These are phyloP conservation scores for Ailanthus altissimus DNA, from an alignment of 345 rosid species.

Conservation along the genomic window DNA sequence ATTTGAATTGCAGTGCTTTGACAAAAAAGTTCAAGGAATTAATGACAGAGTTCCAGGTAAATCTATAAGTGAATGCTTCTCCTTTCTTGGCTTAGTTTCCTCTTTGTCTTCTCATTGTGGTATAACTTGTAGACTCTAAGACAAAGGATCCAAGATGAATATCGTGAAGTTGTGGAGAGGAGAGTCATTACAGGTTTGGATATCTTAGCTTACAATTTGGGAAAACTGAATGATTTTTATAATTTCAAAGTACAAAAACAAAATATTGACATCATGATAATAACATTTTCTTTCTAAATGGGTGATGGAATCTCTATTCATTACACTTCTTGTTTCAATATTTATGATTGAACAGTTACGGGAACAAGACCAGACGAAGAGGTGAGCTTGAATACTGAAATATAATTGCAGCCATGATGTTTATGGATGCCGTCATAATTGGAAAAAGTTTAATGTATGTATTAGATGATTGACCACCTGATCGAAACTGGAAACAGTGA, in stretches of 20 bases:
- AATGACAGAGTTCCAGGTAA: conserved; percentile 91
- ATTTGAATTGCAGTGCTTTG: conserved; percentile 55
- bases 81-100: neutral
- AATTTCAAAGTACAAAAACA: neutral
- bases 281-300: neutral
- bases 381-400: conserved; percentile 40
- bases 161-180: conserved; percentile 89
- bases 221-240: neutral
- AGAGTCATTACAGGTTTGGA: conserved; percentile 76
- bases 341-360: conserved; percentile 45
- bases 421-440: conserved; percentile 28
- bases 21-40: conserved; percentile 61
- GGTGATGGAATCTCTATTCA: conserved; percentile 1
- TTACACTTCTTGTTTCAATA: conserved; percentile 13
- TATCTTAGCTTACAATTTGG: conserved; percentile 6
- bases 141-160: conserved; percentile 83
- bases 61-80: neutral
- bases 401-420: conserved; percentile 14
- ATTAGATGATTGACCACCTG: conserved; percentile 76
- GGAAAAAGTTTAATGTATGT: conserved; percentile 10
- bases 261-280: neutral
- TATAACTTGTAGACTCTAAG: conserved; percentile 61
- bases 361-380: conserved; percentile 72
- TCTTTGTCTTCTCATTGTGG: conserved; percentile 13
- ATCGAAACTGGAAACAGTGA: conserved; percentile 96